These are phyloP conservation scores for Plasmodium fragile DNA, from an alignment of 169 alveolate species.

Conservation along the genomic window DNA sequence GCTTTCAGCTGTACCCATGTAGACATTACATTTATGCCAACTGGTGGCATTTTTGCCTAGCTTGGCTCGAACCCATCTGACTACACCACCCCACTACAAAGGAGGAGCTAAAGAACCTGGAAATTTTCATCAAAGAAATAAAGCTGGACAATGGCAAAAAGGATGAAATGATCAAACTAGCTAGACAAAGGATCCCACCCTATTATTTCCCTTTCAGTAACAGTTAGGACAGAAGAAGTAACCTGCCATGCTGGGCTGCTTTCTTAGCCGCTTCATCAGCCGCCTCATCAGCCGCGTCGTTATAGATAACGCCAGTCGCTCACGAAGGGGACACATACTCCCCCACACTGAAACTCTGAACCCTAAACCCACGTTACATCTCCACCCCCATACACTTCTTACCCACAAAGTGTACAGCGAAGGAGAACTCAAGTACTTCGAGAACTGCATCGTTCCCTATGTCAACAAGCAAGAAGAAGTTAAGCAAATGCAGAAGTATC, in stretches of 20 bases:
- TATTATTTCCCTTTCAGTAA: constrained; percentile 51
- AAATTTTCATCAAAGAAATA: constrained; percentile 18
- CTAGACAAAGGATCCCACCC: constrained; percentile 38
- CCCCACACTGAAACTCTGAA: background rate
- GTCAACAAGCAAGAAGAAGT: constrained; percentile 48
- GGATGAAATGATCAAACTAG: constrained; percentile 40
- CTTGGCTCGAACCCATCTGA: background rate
- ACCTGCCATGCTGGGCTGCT: background rate
- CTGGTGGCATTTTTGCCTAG: background rate
- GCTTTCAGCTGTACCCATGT: background rate
- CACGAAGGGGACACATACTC: background rate
- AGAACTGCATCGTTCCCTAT: constrained; percentile 41
- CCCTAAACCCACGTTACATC: background rate
- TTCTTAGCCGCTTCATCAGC: background rate
- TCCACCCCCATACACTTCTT: background rate
- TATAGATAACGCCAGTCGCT: background rate
- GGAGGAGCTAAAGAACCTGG: constrained; percentile 46
- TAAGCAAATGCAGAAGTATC: constrained; percentile 26
- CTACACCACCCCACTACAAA: background rate
- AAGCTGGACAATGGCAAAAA: constrained; percentile 44
- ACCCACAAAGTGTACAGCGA: constrained; percentile 55
- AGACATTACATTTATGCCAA: background rate
- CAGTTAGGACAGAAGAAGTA: constrained; percentile 24
- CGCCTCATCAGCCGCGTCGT: background rate
- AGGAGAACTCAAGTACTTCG: constrained; percentile 50